Conservation (phyloP, 768 basidiomycete species). For the Chalciporus sphaerocephalus region DNA sequence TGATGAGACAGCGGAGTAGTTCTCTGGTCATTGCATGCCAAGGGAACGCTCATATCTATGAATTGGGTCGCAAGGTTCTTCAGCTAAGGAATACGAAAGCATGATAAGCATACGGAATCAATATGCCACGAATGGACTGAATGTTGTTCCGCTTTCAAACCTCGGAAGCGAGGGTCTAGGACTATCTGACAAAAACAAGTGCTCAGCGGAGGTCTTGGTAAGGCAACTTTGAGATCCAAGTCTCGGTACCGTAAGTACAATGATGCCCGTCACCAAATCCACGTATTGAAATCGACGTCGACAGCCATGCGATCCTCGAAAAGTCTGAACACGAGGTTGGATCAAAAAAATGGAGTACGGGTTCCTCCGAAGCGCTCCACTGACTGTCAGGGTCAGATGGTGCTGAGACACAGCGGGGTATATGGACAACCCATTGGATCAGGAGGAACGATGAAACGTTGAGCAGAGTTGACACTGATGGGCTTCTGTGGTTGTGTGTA, state of each 20-base stretch:
- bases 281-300: conserved; percentile 21
- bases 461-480: conserved; percentile 2
- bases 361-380: background rate
- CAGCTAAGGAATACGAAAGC: background rate
- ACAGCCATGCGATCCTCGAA: conserved; percentile 22
- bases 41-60: conserved; percentile 4
- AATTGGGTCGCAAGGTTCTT: background rate
- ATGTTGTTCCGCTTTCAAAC: conserved; percentile 22
- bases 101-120: conserved; percentile 3
- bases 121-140: conserved; percentile 18
- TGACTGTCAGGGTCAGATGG: conserved; percentile 3
- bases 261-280: conserved; percentile 24
- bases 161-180: conserved; percentile 20
- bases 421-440: background rate
- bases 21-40: conserved; percentile 5
- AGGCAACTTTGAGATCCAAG: conserved; percentile 22
- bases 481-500: conserved; percentile 13
- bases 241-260: conserved; percentile 31
- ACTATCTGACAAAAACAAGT: conserved; percentile 14
- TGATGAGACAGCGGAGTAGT: background rate
- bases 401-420: background rate
- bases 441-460: background rate
- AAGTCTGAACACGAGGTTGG: conserved; percentile 10
- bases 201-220: conserved; percentile 11
- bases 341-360: background rate